phyloP scores from a whole-genome alignment of 108 stramenopile species.

The Mediolabrus comicus region DNA sequence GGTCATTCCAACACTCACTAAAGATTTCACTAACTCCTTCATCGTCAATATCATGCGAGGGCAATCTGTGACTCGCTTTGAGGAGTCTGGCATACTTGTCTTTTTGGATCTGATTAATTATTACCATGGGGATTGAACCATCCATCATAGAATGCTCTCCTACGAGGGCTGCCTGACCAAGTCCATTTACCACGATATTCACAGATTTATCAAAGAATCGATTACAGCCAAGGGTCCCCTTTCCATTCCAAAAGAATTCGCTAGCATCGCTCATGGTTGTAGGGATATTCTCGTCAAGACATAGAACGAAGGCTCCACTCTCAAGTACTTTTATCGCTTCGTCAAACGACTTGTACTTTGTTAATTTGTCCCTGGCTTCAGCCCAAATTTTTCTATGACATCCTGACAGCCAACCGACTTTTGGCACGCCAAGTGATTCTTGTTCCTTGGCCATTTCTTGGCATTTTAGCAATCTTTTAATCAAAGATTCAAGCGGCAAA shows the following conservation, averaged over 20 bases:
- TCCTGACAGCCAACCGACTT: conserved; percentile 50
- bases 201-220: conserved; percentile 74
- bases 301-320: conserved; percentile 41
- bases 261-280: background rate
- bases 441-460: conserved; percentile 49
- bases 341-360: conserved; percentile 16
- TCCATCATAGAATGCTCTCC: conserved; percentile 77
- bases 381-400: conserved; percentile 60
- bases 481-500: conserved; percentile 2
- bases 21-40: background rate
- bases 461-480: conserved; percentile 47
- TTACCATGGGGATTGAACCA: conserved; percentile 50
- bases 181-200: conserved; percentile 52
- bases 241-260: conserved; percentile 23
- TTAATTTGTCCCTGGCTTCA: conserved; percentile 20
- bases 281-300: conserved; percentile 45
- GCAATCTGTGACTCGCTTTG: background rate
- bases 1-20: background rate
- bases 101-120: conserved; percentile 30
- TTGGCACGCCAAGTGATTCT: conserved; percentile 1
- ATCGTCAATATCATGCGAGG: background rate
- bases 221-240: conserved; percentile 11
- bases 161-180: conserved; percentile 61
- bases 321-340: conserved; percentile 36
- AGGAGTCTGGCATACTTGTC: conserved; percentile 19